Base-by-base conservation (phyloP, 192 early-diverging fungal species). In the Backusella macrospora region DNA sequence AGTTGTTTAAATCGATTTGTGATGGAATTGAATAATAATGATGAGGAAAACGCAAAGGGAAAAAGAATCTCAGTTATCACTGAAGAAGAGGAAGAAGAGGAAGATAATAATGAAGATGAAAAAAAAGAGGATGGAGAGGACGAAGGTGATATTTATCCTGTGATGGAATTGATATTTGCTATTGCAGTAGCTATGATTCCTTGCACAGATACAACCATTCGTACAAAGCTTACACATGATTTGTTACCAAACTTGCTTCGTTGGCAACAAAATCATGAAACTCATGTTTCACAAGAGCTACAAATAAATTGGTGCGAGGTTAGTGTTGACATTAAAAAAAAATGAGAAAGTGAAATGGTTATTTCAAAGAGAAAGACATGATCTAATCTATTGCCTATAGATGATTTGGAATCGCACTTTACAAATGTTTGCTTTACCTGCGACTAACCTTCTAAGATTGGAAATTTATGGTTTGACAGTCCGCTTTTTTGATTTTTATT, bases 341-440 rank as follows among this genome's bases (percentile, higher is more conserved):
- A 45, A 52, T 71, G n/a, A 21, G 59, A 12, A 0, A 2, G 23
- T 29, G 18, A n/a, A 18, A 8, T 15, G 23, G 4, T 16, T 9
- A 34, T 29, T 12, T 40, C 16, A 26, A n/a, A n/a, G 13, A 34
- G 14, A 14, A 18, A 15, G 26, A n/a, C 23, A 59, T n/a, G 0
- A 4, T 15, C 29, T 34, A 34, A 34, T 34, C 0, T 66, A 21
- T 21, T 40, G 39, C 18, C 18, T 14, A n/a, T 42, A 76, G 76
- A 70, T 81, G 68, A 38, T 81, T 10, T 81, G 80, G 80, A 69
- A 81, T n/a, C 76, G 80, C 6, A 77, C 62, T 0, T 38, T 71
- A 1, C 72, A 70, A 55, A 75, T 81, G 13, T 81, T 67, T 69
- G 70, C 44, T 18, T 52, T 81, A 10, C 80, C 80, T 18, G 75